phyloP scores from a whole-genome alignment of 352 stramenopile species.

The Ochromonadaceae sp. region DNA sequence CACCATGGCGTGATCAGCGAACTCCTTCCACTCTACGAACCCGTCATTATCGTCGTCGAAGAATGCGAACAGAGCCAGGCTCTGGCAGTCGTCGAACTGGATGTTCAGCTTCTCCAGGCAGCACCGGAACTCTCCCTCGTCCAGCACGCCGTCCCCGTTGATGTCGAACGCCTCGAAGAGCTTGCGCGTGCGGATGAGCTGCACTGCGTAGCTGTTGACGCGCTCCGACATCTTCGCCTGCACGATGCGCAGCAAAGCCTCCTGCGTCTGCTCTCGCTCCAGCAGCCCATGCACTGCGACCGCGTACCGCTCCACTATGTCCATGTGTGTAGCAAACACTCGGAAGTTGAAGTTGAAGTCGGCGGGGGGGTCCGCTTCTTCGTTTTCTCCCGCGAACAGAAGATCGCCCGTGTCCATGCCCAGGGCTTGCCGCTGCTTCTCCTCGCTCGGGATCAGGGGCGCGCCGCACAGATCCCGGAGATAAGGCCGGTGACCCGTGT shows the following conservation, averaged over 20 bases:
- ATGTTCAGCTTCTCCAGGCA: conserved; percentile 8
- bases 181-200: conserved; percentile 1
- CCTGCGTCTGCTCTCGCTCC: not conserved
- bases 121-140: not conserved
- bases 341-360: too few species aligned
- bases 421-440: too few species aligned
- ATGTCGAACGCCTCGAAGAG: conserved; percentile 10
- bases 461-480: too few species aligned
- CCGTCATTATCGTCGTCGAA: conserved; percentile 12
- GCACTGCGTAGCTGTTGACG: not conserved
- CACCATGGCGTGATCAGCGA: not conserved
- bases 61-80: conserved; percentile 2
- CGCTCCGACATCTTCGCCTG: conserved; percentile 8
- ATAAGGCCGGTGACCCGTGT: too few species aligned
- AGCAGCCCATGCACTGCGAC: not conserved
- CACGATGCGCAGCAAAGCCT: not conserved
- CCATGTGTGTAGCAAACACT: not conserved
- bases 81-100: conserved; percentile 7
- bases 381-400: too few species aligned
- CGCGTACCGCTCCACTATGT: conserved; percentile 4
- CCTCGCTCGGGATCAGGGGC: too few species aligned
- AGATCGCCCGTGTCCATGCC: too few species aligned
- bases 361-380: too few species aligned
- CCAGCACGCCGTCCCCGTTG: not conserved
- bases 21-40: too few species aligned